Percentiles rank a stretch among this genome's conserved stretches.
These are phyloP conservation scores for Alternaria sp. DNA, from an alignment of 2,329 filamentous ascomycete species.

Conservation along the genomic window DNA sequence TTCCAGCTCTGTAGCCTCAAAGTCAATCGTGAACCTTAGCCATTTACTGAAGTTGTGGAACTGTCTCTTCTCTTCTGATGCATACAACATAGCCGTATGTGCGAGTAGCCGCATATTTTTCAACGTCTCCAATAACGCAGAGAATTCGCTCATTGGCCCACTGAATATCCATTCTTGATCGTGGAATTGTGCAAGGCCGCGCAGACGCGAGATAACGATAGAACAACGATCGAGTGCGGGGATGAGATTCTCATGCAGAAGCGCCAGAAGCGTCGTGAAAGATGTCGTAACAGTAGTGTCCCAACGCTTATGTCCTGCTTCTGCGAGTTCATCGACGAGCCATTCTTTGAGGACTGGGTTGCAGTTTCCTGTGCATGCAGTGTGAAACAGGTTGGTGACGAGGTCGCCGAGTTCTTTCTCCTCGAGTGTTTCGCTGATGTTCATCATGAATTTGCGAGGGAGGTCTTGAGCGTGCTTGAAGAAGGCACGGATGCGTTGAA, in stretches of 20 bases:
- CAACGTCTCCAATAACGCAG: constrained; percentile 69
- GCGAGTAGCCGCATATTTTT: constrained; percentile 78
- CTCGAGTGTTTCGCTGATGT: constrained; percentile 77
- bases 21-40: constrained; percentile 84
- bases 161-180: constrained; percentile 69
- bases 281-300: constrained; percentile 84
- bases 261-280: constrained; percentile 77
- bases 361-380: constrained; percentile 84
- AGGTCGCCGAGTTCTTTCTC: constrained; percentile 72
- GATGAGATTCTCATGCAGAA: constrained; percentile 87
- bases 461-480: constrained; percentile 85
- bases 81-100: constrained; percentile 75
- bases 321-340: constrained; percentile 78
- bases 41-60: constrained; percentile 84
- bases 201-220: constrained; percentile 82
- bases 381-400: constrained; percentile 80
- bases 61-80: constrained; percentile 79
- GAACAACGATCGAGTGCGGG: constrained; percentile 85
- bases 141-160: constrained; percentile 56
- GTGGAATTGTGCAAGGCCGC: constrained; percentile 84
- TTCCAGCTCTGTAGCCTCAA: constrained; percentile 71
- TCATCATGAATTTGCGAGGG: constrained; percentile 78
- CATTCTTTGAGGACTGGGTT: constrained; percentile 82
- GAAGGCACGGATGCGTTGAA: constrained; percentile 80
- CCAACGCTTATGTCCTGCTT: constrained; percentile 90